Evolutionary conservation across 768 basidiomycete genomes (phyloP), one percentile per base, ranked within the genome.

Genomic region (Leccinum longicurvipes): DNA sequence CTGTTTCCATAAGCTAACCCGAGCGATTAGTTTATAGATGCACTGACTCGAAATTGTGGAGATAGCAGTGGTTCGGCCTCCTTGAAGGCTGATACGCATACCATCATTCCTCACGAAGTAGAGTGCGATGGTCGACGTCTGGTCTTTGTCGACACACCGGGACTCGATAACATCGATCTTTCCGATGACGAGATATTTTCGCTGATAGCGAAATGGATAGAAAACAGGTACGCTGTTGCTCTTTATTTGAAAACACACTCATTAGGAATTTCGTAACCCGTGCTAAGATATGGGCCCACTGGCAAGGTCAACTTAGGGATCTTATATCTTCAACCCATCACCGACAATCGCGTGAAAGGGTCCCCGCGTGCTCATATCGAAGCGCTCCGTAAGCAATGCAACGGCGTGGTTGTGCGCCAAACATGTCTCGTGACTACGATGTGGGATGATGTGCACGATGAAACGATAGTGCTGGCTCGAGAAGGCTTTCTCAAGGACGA

Each of bases 401-500:
- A 24, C 28, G 3, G 41, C 12, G 8, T 34, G 9, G 15, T 10
- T 15, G 47, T 53, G 24, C 44, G 56, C 32, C 36, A 42, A 10
- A 36, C 47, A 47, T 59, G 55, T 29, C 42, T 59, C 4, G 32
- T 57, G 24, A 59, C 55, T 19, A 57, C 58, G 2, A 53, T 59
- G 58, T 57, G 58, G 55, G 39, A 59, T 47, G 15, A 56, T 4
- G 41, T 52, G 19, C 21, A 19, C 6, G 55, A 57, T 49, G 23
- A 0, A 34, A 28, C 6, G 14, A 41, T 34, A 9, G 55, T 41
- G 28, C 47, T 48, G 28, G 17, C 2, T 23, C 28, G 46, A 31
- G 58, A 59, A 15, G 10, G 19, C 3, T 1, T 52, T 5, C 28
- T 59, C 17, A 57, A 57, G 21, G 32, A 45, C 8, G 50, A 21